These are phyloP conservation scores for Pseudisothecium myosuroides DNA, from an alignment of 225 moss, liverwort and hornwort species.

Conservation along the genomic window DNA sequence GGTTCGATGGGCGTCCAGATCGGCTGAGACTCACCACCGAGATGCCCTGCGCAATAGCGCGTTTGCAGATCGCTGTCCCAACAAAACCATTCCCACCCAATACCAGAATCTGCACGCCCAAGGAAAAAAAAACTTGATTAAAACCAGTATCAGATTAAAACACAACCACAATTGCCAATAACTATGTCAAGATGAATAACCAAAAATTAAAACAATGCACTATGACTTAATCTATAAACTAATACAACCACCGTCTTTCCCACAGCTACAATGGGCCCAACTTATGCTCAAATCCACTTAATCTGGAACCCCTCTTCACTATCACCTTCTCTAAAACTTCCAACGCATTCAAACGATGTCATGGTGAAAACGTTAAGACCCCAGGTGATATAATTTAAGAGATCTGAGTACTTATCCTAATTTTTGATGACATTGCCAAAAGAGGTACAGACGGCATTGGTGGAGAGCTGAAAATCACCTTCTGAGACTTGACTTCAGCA, in stretches of 20 bases:
- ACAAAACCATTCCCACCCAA: slow-evolving; percentile 97
- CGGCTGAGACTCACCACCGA: slow-evolving; percentile 83
- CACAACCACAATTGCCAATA: neutral
- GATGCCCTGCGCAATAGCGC: slow-evolving; percentile 51
- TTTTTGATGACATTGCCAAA: neutral
- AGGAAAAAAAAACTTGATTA: neutral
- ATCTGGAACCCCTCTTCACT: neutral
- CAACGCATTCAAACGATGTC: neutral
- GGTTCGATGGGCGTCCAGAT: slow-evolving; percentile 70
- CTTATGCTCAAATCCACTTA: neutral
- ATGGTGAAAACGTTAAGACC: neutral
- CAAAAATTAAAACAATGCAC: neutral
- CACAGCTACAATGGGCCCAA: neutral
- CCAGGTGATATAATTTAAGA: neutral
- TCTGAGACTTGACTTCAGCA: slow-evolving; percentile 54
- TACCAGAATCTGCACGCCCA: slow-evolving; percentile 60
- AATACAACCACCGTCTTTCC: neutral
- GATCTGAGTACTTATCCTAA: neutral
- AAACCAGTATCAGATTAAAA: neutral
- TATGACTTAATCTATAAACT: too few relatives aligned
- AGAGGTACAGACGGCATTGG: neutral
- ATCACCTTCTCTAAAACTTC: neutral
- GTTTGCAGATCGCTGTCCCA: slow-evolving; percentile 66
- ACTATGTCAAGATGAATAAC: neutral
- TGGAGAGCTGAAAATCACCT: slow-evolving; percentile 5